A percentile compares a stretch with the other conserved stretches of the same genome.
These are phyloP conservation scores for Danielia oregonensis DNA, from an alignment of 805 yeast genomes.

Conservation along the genomic window DNA sequence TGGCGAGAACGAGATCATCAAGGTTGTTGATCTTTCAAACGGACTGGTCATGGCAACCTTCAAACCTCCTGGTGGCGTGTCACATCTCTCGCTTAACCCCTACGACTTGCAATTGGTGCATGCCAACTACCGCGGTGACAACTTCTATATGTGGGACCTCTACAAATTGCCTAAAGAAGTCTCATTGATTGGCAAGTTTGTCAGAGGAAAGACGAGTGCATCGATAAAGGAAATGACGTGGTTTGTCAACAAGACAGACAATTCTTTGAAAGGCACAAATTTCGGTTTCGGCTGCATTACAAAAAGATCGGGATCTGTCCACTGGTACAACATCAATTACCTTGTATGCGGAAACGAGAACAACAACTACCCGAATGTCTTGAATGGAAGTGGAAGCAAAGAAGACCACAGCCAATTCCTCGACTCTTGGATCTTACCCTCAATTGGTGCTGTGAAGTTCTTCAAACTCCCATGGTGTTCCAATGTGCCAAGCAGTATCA, in stretches of 20 bases:
- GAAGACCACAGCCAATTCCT: constrained; percentile 17
- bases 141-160: constrained; percentile 61
- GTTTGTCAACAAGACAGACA: constrained; percentile 35
- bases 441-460: constrained; percentile 26
- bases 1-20: constrained; percentile 34
- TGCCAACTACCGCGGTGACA: constrained; percentile 57
- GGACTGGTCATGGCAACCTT: constrained; percentile 40
- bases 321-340: constrained; percentile 53
- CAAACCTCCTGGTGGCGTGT: constrained; percentile 60
- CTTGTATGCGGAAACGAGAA: constrained; percentile 26
- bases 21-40: constrained; percentile 45
- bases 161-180: constrained; percentile 48
- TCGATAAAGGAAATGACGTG: constrained; percentile 49
- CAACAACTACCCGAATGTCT: constrained; percentile 28
- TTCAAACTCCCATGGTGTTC: constrained; percentile 21
- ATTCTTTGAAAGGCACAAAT: constrained; percentile 21
- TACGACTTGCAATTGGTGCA: constrained; percentile 56
- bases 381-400: constrained; percentile 7
- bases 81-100: constrained; percentile 58
- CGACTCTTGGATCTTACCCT: constrained; percentile 48
- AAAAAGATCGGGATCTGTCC: constrained; percentile 54
- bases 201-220: constrained; percentile 62
- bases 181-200: constrained; percentile 52
- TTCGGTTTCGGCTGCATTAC: constrained; percentile 52
- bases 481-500: constrained; percentile 3